Evolutionary conservation across 2,329 filamentous ascomycete genomes (phyloP).

Genomic region (Sclerotinia borealis): DNA sequence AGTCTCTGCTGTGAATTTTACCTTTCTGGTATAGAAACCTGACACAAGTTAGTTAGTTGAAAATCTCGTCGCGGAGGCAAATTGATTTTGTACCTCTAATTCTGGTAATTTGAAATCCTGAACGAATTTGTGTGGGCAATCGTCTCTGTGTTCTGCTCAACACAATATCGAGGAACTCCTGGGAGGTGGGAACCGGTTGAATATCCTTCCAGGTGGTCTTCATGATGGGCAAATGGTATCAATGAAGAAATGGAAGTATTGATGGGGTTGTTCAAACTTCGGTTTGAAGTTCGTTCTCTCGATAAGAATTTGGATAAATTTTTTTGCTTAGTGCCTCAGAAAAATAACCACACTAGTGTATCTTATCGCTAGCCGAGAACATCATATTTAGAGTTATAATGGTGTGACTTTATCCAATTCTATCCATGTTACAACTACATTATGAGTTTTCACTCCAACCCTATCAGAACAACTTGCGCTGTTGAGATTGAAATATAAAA

Average conservation of each 20-base stretch:
- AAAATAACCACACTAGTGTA: slow-evolving; percentile 5
- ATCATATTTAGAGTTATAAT: not conserved
- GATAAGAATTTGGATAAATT: slow-evolving; percentile 15
- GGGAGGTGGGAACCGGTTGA: slow-evolving; percentile 79
- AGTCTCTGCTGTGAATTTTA: slow-evolving; percentile 97
- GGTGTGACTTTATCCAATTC: not conserved
- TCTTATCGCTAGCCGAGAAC: slow-evolving; percentile 14
- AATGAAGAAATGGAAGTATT: not conserved
- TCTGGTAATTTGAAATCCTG: slow-evolving; percentile 92
- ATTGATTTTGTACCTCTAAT: slow-evolving; percentile 54
- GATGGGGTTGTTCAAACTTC: slow-evolving; percentile 10
- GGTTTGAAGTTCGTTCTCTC: slow-evolving; percentile 10
- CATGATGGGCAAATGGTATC: slow-evolving; percentile 38
- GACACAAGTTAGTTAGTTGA: slow-evolving; percentile 20
- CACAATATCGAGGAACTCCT: slow-evolving; percentile 97
- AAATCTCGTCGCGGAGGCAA: not conserved
- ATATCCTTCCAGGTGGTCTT: slow-evolving; percentile 70
- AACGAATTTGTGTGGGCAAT: slow-evolving; percentile 89
- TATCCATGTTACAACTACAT: too few species aligned
- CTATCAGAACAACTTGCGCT: too few species aligned
- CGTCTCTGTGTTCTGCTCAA: slow-evolving; percentile 88
- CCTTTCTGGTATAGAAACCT: slow-evolving; percentile 95
- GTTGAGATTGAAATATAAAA: not conserved
- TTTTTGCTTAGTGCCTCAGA: slow-evolving; percentile 10
- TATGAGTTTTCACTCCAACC: not conserved